Evolutionary conservation across 2,329 filamentous ascomycete genomes (phyloP), one percentile per base, ranked within the genome.

Genomic region (Aspergillus viridinutans): DNA sequence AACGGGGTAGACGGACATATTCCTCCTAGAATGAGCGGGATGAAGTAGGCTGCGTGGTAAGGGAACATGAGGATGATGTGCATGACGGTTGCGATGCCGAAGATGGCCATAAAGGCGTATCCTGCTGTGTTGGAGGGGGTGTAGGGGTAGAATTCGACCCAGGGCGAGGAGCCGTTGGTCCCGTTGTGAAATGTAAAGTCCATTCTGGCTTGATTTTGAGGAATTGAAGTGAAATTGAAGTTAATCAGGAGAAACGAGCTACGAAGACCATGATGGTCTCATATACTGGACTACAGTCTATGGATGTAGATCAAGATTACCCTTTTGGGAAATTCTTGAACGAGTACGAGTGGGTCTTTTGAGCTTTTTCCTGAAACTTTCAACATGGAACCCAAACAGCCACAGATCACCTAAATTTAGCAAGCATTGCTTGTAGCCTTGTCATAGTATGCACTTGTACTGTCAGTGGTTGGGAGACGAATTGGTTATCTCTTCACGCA

Each of bases 141-240:
- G 58, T 75, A 75, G 3, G 69, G 68, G 53, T 74, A 75, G 60
- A 73, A 71, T 6, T 74, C 71, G 23, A 74, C 69, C 52, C 55
- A 67, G 14, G 70, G 69, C 9, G 38, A 23, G 3, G 67, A 67
- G 42, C 71, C 71, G 40, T 72, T 72, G n/a, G 61, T 50, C 43
- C 67, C 69, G 4, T 60, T 56, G 49, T 73, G 69, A 50, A 59
- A 71, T 26, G 65, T 66, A 53, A 72, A 67, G 53, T 73, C 69
- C 70, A 72, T 72, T 17, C 20, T 58, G 14, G 12, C 14, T 49
- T 48, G 20, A 21, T 55, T 4, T 3, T 10, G 25, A n/a, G 43
- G 1, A 25, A 25, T 25, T 25, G 25, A 25, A 25, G 23, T 25
- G 23, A 25, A 56, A n/a, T 21, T 21, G 12, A 35, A 56, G 23